Conservation (phyloP, 225 moss, liverwort and hornwort species). For the Asterella californica region DNA sequence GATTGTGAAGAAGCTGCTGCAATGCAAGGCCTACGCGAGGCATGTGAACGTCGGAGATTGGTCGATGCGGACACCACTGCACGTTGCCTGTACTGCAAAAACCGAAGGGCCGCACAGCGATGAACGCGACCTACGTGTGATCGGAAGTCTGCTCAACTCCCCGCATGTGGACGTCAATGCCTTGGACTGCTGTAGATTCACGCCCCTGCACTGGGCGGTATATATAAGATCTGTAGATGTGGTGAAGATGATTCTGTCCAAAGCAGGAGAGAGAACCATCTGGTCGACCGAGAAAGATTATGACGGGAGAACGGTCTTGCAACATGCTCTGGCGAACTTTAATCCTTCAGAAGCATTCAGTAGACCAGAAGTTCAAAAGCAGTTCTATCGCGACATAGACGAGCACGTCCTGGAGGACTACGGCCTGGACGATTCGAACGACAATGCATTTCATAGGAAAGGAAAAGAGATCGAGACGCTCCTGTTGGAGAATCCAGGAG, state of each 20-base stretch:
- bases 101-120: not conserved
- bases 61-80: slow-evolving; percentile 18
- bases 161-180: slow-evolving; percentile 10
- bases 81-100: not conserved
- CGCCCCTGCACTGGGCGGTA: slow-evolving; percentile 30
- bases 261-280: not conserved
- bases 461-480: slow-evolving; percentile 2
- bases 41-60: slow-evolving; percentile 6
- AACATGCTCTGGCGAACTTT: slow-evolving; percentile 3
- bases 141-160: not conserved
- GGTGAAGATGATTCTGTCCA: slow-evolving; percentile 7
- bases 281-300: not conserved
- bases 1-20: slow-evolving; percentile 2
- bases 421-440: not conserved
- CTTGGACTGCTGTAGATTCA: slow-evolving; percentile 19
- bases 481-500: slow-evolving; percentile 16
- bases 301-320: slow-evolving; percentile 5
- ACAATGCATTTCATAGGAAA: slow-evolving; percentile 15
- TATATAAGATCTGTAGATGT: not conserved
- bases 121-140: not conserved
- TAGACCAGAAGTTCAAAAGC: not conserved
- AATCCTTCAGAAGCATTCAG: not conserved
- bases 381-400: not conserved
- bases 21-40: not conserved
- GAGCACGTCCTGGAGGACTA: not conserved